Conservation (phyloP, 257 asterid species). For the Ilex aquifolium region DNA sequence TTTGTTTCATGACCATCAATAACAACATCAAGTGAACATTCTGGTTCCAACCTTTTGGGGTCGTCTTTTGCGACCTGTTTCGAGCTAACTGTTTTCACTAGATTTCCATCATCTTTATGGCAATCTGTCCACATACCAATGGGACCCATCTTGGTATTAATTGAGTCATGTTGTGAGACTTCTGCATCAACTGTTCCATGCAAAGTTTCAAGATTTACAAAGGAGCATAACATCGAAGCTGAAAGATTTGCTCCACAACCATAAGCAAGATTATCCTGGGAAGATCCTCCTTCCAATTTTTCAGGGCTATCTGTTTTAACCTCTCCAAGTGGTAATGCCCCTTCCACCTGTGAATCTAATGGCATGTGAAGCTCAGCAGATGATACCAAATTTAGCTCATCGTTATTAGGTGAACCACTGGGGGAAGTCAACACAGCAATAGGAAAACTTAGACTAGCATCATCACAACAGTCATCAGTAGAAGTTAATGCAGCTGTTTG, state of each 20-base stretch:
- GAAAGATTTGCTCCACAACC: slow-evolving; percentile 8
- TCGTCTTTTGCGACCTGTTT: slow-evolving; percentile 1
- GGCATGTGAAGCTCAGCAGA: slow-evolving; percentile 16
- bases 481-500: slow-evolving; percentile 5
- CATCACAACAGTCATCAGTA: slow-evolving; percentile 26
- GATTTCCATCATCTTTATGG: slow-evolving; percentile 2
- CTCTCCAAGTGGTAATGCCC: slow-evolving; percentile 7
- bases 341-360: slow-evolving; percentile 12
- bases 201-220: slow-evolving; percentile 7
- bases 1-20: slow-evolving; percentile 7
- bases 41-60: slow-evolving; percentile 15
- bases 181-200: slow-evolving; percentile 7
- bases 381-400: slow-evolving; percentile 10
- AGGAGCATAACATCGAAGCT: slow-evolving; percentile 17
- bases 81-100: slow-evolving; percentile 10
- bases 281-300: slow-evolving; percentile 15
- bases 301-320: slow-evolving; percentile 4
- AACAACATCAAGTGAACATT: slow-evolving; percentile 3
- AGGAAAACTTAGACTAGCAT: slow-evolving; percentile 15
- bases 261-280: slow-evolving; percentile 5
- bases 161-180: slow-evolving; percentile 3
- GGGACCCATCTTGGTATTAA: not conserved
- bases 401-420: slow-evolving; percentile 12
- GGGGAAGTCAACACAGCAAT: slow-evolving; percentile 13
- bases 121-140: not conserved